These are phyloP conservation scores for Camelina sativa DNA, from an alignment of 345 rosid species.

Conservation along the genomic window DNA sequence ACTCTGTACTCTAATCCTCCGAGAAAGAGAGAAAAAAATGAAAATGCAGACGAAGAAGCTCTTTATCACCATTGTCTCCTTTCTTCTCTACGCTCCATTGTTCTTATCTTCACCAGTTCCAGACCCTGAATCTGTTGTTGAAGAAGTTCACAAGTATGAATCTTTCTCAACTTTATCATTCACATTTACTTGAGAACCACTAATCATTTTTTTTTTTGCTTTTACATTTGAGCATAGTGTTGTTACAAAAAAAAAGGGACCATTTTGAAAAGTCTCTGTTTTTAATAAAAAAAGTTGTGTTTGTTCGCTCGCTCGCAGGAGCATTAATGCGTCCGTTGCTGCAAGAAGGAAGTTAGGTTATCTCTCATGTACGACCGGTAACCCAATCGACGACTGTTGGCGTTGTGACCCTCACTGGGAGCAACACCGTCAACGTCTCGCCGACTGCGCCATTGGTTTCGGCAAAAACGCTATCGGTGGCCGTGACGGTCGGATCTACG, in stretches of 20 bases:
- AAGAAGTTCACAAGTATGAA: constrained; percentile 69
- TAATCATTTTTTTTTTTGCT: background rate
- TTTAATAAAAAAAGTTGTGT: constrained; percentile 8
- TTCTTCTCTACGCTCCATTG: constrained; percentile 41
- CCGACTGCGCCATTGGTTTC: constrained; percentile 81
- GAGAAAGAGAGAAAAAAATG: background rate
- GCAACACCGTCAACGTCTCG: constrained; percentile 65
- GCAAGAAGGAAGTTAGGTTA: constrained; percentile 69
- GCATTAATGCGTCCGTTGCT: constrained; percentile 57
- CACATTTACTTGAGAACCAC: background rate
- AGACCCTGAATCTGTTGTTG: constrained; percentile 62
- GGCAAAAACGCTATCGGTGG: constrained; percentile 85
- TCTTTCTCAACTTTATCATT: background rate
- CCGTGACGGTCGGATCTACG: constrained; percentile 72
- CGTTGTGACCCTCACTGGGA: constrained; percentile 87
- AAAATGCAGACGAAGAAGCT: constrained; percentile 42
- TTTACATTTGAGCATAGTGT: background rate
- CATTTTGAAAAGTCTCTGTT: constrained; percentile 20
- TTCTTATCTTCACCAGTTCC: constrained; percentile 61
- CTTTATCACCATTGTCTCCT: constrained; percentile 44
- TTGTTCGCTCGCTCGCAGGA: constrained; percentile 42
- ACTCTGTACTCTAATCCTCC: constrained; percentile 13
- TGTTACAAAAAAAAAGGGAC: background rate
- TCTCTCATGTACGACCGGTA: constrained; percentile 72
- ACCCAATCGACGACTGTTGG: constrained; percentile 90